phyloP scores from a whole-genome alignment of 2,329 filamentous ascomycete genomes.

The Hypoxylon sp. region DNA sequence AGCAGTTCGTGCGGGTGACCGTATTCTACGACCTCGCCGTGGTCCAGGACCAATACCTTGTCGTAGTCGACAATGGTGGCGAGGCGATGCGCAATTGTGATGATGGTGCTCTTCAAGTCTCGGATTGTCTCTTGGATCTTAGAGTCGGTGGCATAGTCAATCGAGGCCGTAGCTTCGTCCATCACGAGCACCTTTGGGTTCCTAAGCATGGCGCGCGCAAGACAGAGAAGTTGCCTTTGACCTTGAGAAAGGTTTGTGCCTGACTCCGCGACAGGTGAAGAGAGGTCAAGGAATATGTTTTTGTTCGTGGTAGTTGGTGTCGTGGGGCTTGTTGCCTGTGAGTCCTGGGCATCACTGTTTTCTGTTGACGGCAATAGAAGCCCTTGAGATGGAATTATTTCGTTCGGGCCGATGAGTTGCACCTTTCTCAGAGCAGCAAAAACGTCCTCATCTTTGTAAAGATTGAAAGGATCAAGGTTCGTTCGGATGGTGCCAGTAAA shows the following conservation, averaged over 20 bases:
- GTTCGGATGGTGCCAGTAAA: constrained; percentile 93
- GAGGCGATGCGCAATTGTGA: constrained; percentile 95
- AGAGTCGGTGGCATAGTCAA: constrained; percentile 94
- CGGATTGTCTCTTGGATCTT: constrained; percentile 98
- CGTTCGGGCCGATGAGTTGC: constrained; percentile 81
- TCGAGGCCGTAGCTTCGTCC: constrained; percentile 98
- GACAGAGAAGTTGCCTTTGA: constrained; percentile 92
- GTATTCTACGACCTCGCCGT: constrained; percentile 88
- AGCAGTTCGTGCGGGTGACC: constrained; percentile 91
- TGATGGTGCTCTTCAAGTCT: constrained; percentile 92
- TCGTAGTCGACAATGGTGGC: constrained; percentile 99
- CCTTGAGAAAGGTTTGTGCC: constrained; percentile 96
- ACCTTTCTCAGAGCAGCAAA: constrained; percentile 89
- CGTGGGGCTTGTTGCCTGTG: constrained; percentile 44
- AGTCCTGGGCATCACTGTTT: constrained; percentile 26
- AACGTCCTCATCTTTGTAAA: constrained; percentile 92
- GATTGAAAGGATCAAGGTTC: constrained; percentile 92
- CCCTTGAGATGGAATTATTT: constrained; percentile 52
- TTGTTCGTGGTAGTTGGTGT: constrained; percentile 79
- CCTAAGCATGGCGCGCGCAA: constrained; percentile 93
- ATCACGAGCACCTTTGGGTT: constrained; percentile 94
- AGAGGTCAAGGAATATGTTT: constrained; percentile 92
- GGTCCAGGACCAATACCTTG: constrained; percentile 94
- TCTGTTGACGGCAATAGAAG: constrained; percentile 29
- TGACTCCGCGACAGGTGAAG: constrained; percentile 87